A percentile compares a stretch with the other conserved stretches of the same genome.
Conservation (phyloP, 2,329 filamentous ascomycete species). For the Thielaviopsis punctulata region DNA sequence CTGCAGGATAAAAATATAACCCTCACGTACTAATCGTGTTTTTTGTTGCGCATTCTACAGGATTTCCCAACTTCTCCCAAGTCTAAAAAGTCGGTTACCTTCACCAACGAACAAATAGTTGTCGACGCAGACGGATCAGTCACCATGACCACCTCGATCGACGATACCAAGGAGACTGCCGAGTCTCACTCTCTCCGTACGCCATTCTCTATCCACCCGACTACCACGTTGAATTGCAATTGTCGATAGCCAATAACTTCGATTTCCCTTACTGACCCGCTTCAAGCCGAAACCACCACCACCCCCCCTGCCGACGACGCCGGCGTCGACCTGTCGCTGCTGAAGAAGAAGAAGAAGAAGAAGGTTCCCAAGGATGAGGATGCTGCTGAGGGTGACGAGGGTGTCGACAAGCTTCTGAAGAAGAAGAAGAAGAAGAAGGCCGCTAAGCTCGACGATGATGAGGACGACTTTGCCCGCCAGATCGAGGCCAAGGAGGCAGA, state of each 20-base stretch:
- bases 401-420: conserved; percentile 50
- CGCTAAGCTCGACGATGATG: conserved; percentile 31
- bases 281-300: conserved; percentile 20
- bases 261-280: neutral
- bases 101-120: conserved; percentile 72
- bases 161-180: conserved; percentile 60
- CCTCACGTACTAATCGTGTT: neutral
- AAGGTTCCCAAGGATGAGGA: conserved; percentile 30
- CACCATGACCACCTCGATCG: conserved; percentile 53
- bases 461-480: conserved; percentile 45
- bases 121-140: conserved; percentile 83
- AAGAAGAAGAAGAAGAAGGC: conserved; percentile 62
- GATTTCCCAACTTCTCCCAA: conserved; percentile 24
- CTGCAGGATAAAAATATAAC: neutral
- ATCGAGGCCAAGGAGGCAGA: conserved; percentile 45
- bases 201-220: conserved; percentile 24
- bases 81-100: conserved; percentile 83
- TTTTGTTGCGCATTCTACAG: conserved; percentile 2
- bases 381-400: conserved; percentile 32
- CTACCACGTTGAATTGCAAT: neutral
- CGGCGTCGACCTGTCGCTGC: conserved; percentile 35
- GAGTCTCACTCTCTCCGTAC: conserved; percentile 60
- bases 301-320: conserved; percentile 43
- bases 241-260: neutral
- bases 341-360: conserved; percentile 69